Evolutionary conservation across 371 early-diverging fungal species (phyloP).

Genomic region (Lichtheimia corymbifera): DNA sequence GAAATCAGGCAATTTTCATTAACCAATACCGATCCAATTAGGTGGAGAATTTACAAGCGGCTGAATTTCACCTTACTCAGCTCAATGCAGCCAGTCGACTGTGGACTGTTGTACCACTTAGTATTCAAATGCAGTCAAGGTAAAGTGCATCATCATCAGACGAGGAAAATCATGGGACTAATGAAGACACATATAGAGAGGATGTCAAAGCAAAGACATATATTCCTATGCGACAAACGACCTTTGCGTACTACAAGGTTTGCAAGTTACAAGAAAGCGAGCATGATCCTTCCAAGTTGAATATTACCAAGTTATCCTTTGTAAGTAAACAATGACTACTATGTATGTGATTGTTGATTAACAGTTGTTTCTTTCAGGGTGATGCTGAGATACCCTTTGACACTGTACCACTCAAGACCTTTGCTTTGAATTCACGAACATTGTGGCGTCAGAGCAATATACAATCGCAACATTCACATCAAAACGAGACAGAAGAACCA

Average conservation of each 20-base stretch:
- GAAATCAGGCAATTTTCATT: too few relatives aligned
- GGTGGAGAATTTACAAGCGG: conserved; percentile 71
- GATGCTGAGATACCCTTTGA: conserved; percentile 46
- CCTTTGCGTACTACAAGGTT: conserved; percentile 66
- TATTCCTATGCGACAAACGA: conserved; percentile 63
- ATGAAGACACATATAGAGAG: conserved; percentile 9
- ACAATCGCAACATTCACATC: conserved; percentile 60
- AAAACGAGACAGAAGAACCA: conserved; percentile 56
- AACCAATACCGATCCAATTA: conserved; percentile 11
- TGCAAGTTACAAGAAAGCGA: conserved; percentile 19
- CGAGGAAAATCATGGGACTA: not conserved
- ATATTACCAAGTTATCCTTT: conserved; percentile 45
- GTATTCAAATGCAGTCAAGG: conserved; percentile 31
- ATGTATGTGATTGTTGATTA: too few relatives aligned
- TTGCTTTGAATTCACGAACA: conserved; percentile 70
- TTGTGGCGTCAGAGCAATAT: conserved; percentile 71
- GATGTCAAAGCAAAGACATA: conserved; percentile 41
- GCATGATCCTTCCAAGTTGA: conserved; percentile 37
- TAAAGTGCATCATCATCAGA: conserved; percentile 10
- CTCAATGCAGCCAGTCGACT: conserved; percentile 71
- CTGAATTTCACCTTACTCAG: conserved; percentile 68
- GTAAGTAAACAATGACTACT: conserved; percentile 39
- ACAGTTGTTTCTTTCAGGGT: conserved; percentile 17
- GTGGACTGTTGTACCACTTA: conserved; percentile 70
- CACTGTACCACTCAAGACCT: conserved; percentile 58